Evolutionary conservation across 1,139 yeast species (phyloP), one percentile per base, ranked within the genome.

Genomic region (Saccharomyces hybrid): DNA sequence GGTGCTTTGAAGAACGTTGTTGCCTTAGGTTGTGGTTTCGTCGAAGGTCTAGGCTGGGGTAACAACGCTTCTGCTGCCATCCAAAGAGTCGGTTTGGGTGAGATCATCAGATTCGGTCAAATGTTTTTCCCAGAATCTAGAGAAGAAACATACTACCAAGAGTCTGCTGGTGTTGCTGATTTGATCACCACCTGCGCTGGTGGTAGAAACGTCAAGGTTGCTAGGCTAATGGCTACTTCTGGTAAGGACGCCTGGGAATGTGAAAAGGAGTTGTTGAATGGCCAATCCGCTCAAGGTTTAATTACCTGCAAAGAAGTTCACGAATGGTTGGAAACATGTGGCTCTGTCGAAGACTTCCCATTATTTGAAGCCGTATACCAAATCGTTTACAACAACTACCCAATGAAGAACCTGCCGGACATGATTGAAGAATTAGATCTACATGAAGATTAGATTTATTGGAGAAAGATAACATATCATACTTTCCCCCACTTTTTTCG

Each of bases 1-100:
- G 98, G 98, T 67, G 98, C 98, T 8, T 80, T 91, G 71, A 91
- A 91, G 76, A 91, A 91, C 74, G 90, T 91, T 47, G 89, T 91
- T 61, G 98, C 98, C 54, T 78, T 89, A 67, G 91, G 95, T 56
- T 96, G 95, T 55, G 98, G 98, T 54, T 88, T 90, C 70, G 97
- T 91, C 58, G 96, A 88, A 74, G 97, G 97, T 63, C 80, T 86
- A 58, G 96, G 96, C 56, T 91, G 98, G 97, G 98, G 98, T 70
- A 96, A 89, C 75, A 91, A 91, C 70, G 97, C 98, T 62, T 89
- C 90, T 74, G 88, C 97, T 52, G 98, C 97, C 51, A 83, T 91
- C 66, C 90, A 91, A 91, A 83, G 98, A 76, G 84, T 95, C 63
- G 98, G 98, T 51, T 74, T 91, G 56, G 78, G 84, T 66, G 98